A percentile compares a stretch with the other conserved stretches of the same genome.
Evolutionary conservation across 495 filamentous ascomycete species (phyloP).

Genomic region (Penicillium robsamsonii): DNA sequence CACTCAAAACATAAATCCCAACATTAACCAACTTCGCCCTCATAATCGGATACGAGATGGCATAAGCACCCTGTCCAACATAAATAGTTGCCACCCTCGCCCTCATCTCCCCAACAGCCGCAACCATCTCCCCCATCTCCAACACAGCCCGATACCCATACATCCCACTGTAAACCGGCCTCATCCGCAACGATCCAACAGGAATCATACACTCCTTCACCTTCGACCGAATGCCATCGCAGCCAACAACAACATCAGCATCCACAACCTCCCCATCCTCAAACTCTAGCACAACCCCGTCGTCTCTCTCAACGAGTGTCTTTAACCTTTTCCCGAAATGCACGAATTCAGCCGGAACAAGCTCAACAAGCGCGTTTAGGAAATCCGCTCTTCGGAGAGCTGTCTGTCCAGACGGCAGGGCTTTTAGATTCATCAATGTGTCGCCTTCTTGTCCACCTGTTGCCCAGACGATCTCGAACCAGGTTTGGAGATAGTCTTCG

Average conservation of each 20-base stretch:
- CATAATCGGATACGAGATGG: constrained; percentile 66
- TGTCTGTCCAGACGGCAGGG: constrained; percentile 32
- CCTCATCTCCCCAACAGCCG: constrained; percentile 50
- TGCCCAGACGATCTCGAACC: constrained; percentile 33
- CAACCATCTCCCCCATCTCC: constrained; percentile 57
- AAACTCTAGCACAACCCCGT: constrained; percentile 24
- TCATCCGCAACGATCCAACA: constrained; percentile 32
- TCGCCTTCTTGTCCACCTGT: constrained; percentile 24
- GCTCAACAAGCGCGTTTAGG: constrained; percentile 55
- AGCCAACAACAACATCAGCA: constrained; percentile 52
- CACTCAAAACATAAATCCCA: constrained; percentile 44
- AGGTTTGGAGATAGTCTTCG: constrained; percentile 22
- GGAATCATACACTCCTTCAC: constrained; percentile 48
- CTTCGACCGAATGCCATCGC: constrained; percentile 57
- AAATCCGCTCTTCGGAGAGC: constrained; percentile 56
- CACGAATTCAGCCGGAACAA: constrained; percentile 47
- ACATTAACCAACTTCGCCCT: constrained; percentile 63
- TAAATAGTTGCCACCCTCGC: constrained; percentile 54
- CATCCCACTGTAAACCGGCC: constrained; percentile 44
- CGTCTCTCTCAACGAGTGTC: constrained; percentile 15
- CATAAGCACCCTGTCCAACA: constrained; percentile 56
- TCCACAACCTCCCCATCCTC: constrained; percentile 31
- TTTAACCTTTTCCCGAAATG: constrained; percentile 32
- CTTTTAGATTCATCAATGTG: constrained; percentile 32
- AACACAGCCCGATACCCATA: constrained; percentile 59